Conservation (phyloP, 2,329 filamentous ascomycete genomes). For the Leptosphaerulina australis region DNA sequence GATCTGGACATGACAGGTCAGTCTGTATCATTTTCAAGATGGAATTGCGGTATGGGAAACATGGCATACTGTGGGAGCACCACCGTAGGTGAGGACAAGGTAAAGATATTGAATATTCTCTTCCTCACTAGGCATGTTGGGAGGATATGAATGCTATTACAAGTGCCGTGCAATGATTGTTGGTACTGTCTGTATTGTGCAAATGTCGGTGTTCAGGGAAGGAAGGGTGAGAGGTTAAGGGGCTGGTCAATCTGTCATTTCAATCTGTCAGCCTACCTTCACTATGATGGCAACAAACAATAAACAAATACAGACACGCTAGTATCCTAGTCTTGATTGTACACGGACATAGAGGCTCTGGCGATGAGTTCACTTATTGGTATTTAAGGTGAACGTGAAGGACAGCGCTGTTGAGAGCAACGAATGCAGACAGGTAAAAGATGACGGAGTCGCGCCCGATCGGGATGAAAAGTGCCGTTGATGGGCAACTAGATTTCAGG, state of each 20-base stretch:
- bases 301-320: slow-evolving; percentile 17
- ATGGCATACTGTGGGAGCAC: slow-evolving; percentile 27
- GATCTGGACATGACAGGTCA: slow-evolving; percentile 30
- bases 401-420: not conserved
- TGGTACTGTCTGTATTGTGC: not conserved
- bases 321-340: slow-evolving; percentile 11
- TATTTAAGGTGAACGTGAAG: slow-evolving; percentile 19
- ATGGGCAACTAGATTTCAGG: too few relatives aligned
- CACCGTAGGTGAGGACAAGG: slow-evolving; percentile 34
- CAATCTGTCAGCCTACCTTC: slow-evolving; percentile 13
- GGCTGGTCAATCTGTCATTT: slow-evolving; percentile 1
- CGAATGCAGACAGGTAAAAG: too few relatives aligned
- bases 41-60: not conserved
- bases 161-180: not conserved
- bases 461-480: too few relatives aligned
- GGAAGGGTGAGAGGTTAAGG: not conserved
- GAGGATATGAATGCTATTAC: not conserved
- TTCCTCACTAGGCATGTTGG: slow-evolving; percentile 36
- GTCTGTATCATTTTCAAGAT: not conserved
- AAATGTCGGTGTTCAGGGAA: not conserved
- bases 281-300: slow-evolving; percentile 10
- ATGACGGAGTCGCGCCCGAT: too few relatives aligned
- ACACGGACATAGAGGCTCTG: not conserved
- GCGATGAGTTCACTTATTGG: slow-evolving; percentile 8
- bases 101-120: slow-evolving; percentile 44